Conservation (phyloP, 495 filamentous ascomycete genomes). For the Aspergillus taichungensis region DNA sequence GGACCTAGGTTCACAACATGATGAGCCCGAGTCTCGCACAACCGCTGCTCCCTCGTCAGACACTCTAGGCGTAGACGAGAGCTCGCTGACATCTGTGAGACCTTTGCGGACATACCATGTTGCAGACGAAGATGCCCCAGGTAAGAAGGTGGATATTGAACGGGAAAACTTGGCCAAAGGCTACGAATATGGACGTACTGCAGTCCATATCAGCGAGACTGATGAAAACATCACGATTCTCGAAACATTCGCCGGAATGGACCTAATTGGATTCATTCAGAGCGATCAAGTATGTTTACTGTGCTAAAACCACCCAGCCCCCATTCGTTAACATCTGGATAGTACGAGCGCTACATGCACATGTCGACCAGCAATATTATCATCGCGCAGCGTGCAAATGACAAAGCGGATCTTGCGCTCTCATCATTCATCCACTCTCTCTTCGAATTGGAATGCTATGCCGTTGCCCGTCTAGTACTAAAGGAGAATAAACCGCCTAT, state of each 20-base stretch:
- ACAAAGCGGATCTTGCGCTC: slow-evolving; percentile 67
- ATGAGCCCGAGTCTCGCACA: slow-evolving; percentile 40
- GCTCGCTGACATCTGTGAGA: slow-evolving; percentile 54
- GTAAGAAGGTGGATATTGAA: slow-evolving; percentile 77
- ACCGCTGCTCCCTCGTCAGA: slow-evolving; percentile 36
- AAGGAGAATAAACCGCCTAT: slow-evolving; percentile 72
- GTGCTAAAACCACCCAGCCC: slow-evolving; percentile 1
- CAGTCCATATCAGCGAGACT: slow-evolving; percentile 75
- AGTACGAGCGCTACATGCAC: slow-evolving; percentile 81
- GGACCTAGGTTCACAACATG: slow-evolving; percentile 32
- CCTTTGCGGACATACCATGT: slow-evolving; percentile 72
- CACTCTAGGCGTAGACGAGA: slow-evolving; percentile 17
- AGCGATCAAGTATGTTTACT: slow-evolving; percentile 51
- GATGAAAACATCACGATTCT: slow-evolving; percentile 76
- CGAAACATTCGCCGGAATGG: slow-evolving; percentile 63
- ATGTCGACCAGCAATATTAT: slow-evolving; percentile 72
- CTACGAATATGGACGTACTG: slow-evolving; percentile 88
- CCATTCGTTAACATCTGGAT: background rate
- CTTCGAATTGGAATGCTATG: slow-evolving; percentile 77
- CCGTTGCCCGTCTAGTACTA: slow-evolving; percentile 73
- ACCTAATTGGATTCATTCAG: slow-evolving; percentile 79
- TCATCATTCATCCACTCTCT: slow-evolving; percentile 88
- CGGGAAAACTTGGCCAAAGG: slow-evolving; percentile 82
- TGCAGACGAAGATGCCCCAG: slow-evolving; percentile 59
- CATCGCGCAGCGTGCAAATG: slow-evolving; percentile 62